phyloP scores from a whole-genome alignment of 2,329 filamentous ascomycete genomes.

The Neonectria sp. region DNA sequence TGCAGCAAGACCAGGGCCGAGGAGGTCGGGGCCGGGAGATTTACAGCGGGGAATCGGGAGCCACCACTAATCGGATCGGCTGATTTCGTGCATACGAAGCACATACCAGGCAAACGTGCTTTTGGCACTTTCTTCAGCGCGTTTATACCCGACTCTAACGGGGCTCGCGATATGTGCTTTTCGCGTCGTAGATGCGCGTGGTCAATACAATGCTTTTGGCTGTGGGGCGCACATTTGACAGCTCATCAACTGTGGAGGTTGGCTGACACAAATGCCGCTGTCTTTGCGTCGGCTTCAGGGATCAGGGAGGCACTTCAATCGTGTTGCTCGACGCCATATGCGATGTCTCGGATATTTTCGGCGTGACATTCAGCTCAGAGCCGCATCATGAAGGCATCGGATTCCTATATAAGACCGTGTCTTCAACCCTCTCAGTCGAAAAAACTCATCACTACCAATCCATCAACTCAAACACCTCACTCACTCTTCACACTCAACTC shows the following conservation, averaged over 20 bases:
- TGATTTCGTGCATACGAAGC: neutral
- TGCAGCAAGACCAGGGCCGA: neutral
- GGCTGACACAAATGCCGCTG: neutral
- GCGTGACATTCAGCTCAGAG: neutral
- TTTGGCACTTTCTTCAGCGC: neutral
- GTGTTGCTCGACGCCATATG: constrained; percentile 10
- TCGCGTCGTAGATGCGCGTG: neutral
- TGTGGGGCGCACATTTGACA: constrained; percentile 6
- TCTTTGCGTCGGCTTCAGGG: constrained; percentile 20
- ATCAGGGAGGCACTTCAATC: constrained; percentile 12
- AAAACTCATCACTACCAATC: constrained; percentile 37
- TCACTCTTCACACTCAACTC: constrained; percentile 35
- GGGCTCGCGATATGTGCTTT: neutral
- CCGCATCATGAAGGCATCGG: neutral
- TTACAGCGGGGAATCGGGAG: constrained; percentile 4
- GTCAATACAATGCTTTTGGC: neutral
- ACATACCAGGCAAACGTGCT: neutral
- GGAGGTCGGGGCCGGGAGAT: constrained; percentile 1
- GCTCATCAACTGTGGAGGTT: constrained; percentile 7
- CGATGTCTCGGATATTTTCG: constrained; percentile 19
- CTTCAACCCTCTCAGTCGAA: constrained; percentile 19
- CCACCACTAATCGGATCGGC: neutral
- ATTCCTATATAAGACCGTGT: constrained; percentile 45
- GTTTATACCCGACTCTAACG: neutral
- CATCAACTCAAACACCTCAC: constrained; percentile 35